Conservation (phyloP, 768 basidiomycete genomes). For the Tricholoma sp. region DNA sequence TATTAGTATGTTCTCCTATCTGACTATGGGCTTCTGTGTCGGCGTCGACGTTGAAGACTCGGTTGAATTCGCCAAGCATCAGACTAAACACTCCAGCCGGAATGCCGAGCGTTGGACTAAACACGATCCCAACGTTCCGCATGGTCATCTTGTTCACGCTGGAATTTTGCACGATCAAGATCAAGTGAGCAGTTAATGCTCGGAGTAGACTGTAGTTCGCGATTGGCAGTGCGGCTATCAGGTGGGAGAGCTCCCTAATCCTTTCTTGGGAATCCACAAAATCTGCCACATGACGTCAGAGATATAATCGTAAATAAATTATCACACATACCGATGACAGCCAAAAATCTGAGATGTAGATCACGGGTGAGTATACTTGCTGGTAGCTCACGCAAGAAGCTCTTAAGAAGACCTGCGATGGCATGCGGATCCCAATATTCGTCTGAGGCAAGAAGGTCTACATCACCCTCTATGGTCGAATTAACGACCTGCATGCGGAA, state of each 20-base stretch:
- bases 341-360: constrained; percentile 84
- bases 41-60: constrained; percentile 81
- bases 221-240: constrained; percentile 84
- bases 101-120: constrained; percentile 95
- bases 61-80: constrained; percentile 90
- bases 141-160: constrained; percentile 95
- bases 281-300: constrained; percentile 44
- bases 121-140: constrained; percentile 97
- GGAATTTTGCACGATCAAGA: constrained; percentile 90
- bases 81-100: constrained; percentile 96
- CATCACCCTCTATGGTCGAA: constrained; percentile 77
- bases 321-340: constrained; percentile 79
- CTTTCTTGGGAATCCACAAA: constrained; percentile 85
- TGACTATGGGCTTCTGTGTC: constrained; percentile 25
- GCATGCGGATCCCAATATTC: constrained; percentile 99
- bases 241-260: constrained; percentile 77
- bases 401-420: constrained; percentile 91
- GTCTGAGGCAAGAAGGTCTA: constrained; percentile 81
- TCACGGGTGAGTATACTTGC: constrained; percentile 90
- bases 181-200: constrained; percentile 91
- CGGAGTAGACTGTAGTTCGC: constrained; percentile 93
- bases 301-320: constrained; percentile 2
- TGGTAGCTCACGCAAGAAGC: constrained; percentile 89
- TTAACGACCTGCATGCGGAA: constrained; percentile 5
- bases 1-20: constrained; percentile 22